These are phyloP conservation scores for Colletotrichum sp. DNA, from an alignment of 2,329 filamentous ascomycete species.

Conservation along the genomic window DNA sequence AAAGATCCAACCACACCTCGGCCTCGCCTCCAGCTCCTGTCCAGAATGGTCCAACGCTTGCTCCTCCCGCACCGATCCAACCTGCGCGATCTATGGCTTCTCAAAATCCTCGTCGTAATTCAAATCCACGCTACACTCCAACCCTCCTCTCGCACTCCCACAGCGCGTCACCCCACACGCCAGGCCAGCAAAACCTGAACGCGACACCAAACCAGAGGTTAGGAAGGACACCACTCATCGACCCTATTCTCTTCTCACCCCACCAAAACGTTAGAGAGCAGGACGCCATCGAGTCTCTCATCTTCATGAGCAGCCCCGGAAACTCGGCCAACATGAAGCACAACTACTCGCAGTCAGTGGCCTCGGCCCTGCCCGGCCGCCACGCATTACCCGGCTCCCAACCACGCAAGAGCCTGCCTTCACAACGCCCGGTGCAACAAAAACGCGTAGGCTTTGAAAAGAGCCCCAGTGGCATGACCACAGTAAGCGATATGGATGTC, in stretches of 20 bases:
- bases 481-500: constrained; percentile 53
- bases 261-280: constrained; percentile 76
- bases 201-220: constrained; percentile 35
- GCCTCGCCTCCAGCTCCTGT: constrained; percentile 42
- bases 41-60: constrained; percentile 45
- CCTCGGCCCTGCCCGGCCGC: constrained; percentile 27
- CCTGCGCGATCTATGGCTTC: constrained; percentile 44
- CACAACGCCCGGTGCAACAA: constrained; percentile 46
- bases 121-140: constrained; percentile 54
- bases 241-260: constrained; percentile 69
- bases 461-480: constrained; percentile 41
- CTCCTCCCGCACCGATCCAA: constrained; percentile 60
- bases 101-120: constrained; percentile 54
- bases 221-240: constrained; percentile 42
- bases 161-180: constrained; percentile 47
- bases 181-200: not conserved
- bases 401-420: constrained; percentile 58
- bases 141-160: constrained; percentile 55
- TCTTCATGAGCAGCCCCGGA: constrained; percentile 83
- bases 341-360: constrained; percentile 50
- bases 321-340: constrained; percentile 70
- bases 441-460: constrained; percentile 56
- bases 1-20: constrained; percentile 20
- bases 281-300: constrained; percentile 79
- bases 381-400: constrained; percentile 51